Percentiles rank a stretch among this genome's conserved stretches.
Evolutionary conservation across 805 yeast species (phyloP).

Genomic region (Saccharomycopsis schoenii): DNA sequence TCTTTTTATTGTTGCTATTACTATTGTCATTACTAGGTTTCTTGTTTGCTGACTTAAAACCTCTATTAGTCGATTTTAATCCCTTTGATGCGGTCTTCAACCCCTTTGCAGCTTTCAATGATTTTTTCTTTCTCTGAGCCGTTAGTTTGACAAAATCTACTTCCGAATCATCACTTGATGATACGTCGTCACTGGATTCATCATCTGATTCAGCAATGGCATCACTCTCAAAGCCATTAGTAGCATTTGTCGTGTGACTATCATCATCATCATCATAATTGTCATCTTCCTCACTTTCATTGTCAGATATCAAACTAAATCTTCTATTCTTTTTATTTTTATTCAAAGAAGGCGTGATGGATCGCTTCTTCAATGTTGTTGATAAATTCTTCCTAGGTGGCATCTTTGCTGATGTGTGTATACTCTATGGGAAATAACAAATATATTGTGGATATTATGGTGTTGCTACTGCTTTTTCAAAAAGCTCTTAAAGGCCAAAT

Average conservation of each 20-base stretch:
- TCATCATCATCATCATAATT: slow-evolving; percentile 19
- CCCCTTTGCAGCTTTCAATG: slow-evolving; percentile 36
- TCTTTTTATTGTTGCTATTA: background rate
- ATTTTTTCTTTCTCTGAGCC: slow-evolving; percentile 51
- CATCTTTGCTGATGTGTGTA: background rate
- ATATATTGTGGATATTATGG: background rate
- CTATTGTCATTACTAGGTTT: background rate
- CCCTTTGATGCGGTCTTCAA: slow-evolving; percentile 25
- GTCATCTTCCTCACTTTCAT: slow-evolving; percentile 30
- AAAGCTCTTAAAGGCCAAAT: background rate
- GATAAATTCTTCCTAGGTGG: background rate
- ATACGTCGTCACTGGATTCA: slow-evolving; percentile 24
- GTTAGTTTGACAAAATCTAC: slow-evolving; percentile 67
- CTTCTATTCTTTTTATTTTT: slow-evolving; percentile 27
- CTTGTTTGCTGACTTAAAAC: background rate
- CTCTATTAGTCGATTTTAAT: slow-evolving; percentile 25
- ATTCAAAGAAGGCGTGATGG: background rate
- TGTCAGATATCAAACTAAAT: slow-evolving; percentile 35
- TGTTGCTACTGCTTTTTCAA: background rate
- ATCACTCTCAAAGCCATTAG: slow-evolving; percentile 28
- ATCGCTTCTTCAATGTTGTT: background rate
- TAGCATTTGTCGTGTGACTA: slow-evolving; percentile 24
- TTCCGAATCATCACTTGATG: slow-evolving; percentile 55
- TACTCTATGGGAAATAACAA: no score
- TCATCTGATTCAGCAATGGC: slow-evolving; percentile 29